Evolutionary conservation across 2,329 filamentous ascomycete species (phyloP).

Genomic region (Tympanopsis confertula): DNA sequence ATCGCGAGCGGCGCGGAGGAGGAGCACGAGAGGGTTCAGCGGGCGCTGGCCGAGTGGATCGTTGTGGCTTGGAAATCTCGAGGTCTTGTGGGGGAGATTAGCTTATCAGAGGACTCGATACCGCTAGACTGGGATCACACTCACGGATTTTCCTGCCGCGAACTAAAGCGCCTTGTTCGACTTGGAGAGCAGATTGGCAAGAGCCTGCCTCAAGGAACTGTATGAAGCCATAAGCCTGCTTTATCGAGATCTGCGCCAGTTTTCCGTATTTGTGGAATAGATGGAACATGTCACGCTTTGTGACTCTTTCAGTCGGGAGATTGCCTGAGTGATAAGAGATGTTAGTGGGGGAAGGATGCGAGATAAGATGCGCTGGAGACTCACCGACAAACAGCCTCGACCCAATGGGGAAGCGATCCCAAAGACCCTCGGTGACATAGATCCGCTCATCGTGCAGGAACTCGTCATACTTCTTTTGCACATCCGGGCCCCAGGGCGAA

Average conservation of each 20-base stretch:
- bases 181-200: slow-evolving; percentile 47
- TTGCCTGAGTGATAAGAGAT: slow-evolving; percentile 53
- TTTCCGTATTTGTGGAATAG: slow-evolving; percentile 60
- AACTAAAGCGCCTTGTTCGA: slow-evolving; percentile 53
- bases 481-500: slow-evolving; percentile 30
- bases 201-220: slow-evolving; percentile 56
- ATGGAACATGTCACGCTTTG: slow-evolving; percentile 65
- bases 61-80: slow-evolving; percentile 64
- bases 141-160: slow-evolving; percentile 63
- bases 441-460: slow-evolving; percentile 34
- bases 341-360: neutral
- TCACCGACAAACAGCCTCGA: slow-evolving; percentile 34
- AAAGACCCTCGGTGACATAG: slow-evolving; percentile 37
- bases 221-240: slow-evolving; percentile 67
- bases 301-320: slow-evolving; percentile 63
- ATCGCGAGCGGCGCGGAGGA: slow-evolving; percentile 20
- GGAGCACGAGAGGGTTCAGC: slow-evolving; percentile 5
- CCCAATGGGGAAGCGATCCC: slow-evolving; percentile 34
- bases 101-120: neutral
- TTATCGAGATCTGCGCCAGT: slow-evolving; percentile 65
- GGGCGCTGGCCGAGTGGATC: slow-evolving; percentile 33
- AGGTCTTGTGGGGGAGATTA: slow-evolving; percentile 37
- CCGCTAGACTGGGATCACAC: slow-evolving; percentile 12
- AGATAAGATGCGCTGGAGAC: slow-evolving; percentile 8
- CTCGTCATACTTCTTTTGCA: slow-evolving; percentile 34